Evolutionary conservation across 2,329 filamentous ascomycete species (phyloP).

Genomic region (Phialophora verrucosa): DNA sequence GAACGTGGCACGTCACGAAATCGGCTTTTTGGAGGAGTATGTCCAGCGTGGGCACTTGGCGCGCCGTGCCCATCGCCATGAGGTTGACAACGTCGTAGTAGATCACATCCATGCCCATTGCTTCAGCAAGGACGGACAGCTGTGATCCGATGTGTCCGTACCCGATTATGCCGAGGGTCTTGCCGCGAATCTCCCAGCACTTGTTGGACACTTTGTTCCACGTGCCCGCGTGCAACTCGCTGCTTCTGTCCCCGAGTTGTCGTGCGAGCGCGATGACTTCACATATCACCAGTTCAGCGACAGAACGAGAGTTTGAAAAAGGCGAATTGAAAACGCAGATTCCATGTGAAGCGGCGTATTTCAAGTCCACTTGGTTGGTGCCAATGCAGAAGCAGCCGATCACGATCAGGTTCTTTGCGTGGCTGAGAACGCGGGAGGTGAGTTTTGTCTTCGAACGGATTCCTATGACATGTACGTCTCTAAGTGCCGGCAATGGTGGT

Average conservation of each 20-base stretch:
- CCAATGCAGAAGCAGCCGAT: slow-evolving; percentile 99
- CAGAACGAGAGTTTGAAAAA: slow-evolving; percentile 96
- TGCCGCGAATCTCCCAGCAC: slow-evolving; percentile 98
- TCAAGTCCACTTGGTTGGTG: slow-evolving; percentile 91
- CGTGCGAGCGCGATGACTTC: slow-evolving; percentile 92
- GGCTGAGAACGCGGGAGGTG: slow-evolving; percentile 78
- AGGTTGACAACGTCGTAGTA: slow-evolving; percentile 95
- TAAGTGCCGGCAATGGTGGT: slow-evolving; percentile 46
- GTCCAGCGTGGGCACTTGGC: slow-evolving; percentile 78
- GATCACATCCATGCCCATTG: slow-evolving; percentile 97
- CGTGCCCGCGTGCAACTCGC: slow-evolving; percentile 88
- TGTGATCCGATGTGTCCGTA: slow-evolving; percentile 98
- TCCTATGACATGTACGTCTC: slow-evolving; percentile 94
- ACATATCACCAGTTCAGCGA: slow-evolving; percentile 92
- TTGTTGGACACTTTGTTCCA: slow-evolving; percentile 98
- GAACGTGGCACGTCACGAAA: slow-evolving; percentile 94
- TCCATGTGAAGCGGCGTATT: slow-evolving; percentile 79
- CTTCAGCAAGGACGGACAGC: slow-evolving; percentile 90
- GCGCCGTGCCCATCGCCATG: slow-evolving; percentile 89
- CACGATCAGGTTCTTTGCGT: slow-evolving; percentile 93
- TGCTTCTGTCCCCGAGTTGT: slow-evolving; percentile 90
- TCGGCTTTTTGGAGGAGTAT: slow-evolving; percentile 79
- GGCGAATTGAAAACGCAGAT: slow-evolving; percentile 99
- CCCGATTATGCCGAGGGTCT: slow-evolving; percentile 95
- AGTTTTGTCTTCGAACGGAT: slow-evolving; percentile 98